Percentiles rank a stretch among this genome's conserved stretches.
Conservation (phyloP, 2,329 filamentous ascomycete genomes). For the Aspergillus aculeatinus region DNA sequence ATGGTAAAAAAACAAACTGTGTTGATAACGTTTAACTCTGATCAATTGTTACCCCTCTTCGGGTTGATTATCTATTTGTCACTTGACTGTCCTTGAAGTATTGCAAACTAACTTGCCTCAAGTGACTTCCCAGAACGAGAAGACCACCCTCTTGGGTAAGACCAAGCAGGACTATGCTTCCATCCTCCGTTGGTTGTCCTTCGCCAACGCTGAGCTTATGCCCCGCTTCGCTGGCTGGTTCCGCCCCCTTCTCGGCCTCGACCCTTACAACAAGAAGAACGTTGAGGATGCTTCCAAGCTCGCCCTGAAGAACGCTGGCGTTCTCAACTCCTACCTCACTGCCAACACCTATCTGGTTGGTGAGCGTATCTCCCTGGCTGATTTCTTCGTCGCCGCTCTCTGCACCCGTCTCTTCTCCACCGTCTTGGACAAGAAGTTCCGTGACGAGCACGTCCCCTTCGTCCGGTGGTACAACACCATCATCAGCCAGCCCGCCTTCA, state of each 20-base stretch:
- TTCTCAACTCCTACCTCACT: constrained; percentile 83
- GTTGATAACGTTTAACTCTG: constrained; percentile 77
- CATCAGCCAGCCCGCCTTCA: constrained; percentile 88
- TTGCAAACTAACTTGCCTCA: constrained; percentile 27
- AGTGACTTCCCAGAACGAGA: constrained; percentile 99
- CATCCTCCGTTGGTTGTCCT: constrained; percentile 98
- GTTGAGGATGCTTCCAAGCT: constrained; percentile 77
- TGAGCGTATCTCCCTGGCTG: constrained; percentile 95
- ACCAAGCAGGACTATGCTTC: constrained; percentile 99
- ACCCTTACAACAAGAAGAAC: constrained; percentile 96
- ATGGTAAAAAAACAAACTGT: constrained; percentile 54
- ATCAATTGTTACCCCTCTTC: constrained; percentile 51
- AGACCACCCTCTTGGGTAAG: constrained; percentile 98
- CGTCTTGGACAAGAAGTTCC: constrained; percentile 91
- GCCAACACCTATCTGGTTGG: constrained; percentile 96
- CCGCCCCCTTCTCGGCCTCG: constrained; percentile 76
- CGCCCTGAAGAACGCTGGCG: constrained; percentile 65
- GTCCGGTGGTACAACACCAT: constrained; percentile 95
- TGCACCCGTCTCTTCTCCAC: constrained; percentile 85
- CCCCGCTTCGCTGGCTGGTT: constrained; percentile 74
- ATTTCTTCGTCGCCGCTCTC: constrained; percentile 79
- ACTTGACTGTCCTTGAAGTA: constrained; percentile 14
- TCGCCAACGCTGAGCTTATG: constrained; percentile 86
- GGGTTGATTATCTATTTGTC: constrained; percentile 20
- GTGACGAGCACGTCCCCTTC: constrained; percentile 76